Evolutionary conservation across 257 asterid genomes (phyloP).

Genomic region (Mitragyna speciosa): DNA sequence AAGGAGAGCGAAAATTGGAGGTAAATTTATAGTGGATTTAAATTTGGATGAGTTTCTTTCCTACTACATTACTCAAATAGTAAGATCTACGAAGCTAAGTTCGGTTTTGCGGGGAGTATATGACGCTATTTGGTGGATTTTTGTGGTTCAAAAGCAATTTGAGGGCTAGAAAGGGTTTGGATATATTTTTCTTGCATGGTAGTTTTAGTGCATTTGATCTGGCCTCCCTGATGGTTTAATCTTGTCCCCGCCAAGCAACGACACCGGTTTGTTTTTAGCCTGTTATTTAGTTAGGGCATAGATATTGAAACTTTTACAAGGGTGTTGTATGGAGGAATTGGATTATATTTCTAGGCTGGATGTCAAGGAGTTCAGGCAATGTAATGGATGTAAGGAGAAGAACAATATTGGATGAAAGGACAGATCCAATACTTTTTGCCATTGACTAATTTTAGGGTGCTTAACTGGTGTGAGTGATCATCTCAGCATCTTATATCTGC

Average conservation of each 20-base stretch:
- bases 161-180: not conserved
- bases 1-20: not conserved
- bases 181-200: no score
- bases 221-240: not conserved
- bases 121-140: not conserved
- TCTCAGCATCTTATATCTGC: not conserved
- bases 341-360: not conserved
- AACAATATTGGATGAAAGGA: not conserved
- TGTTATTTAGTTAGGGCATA: not conserved
- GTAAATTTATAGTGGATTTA: no score
- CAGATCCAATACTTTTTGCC: not conserved
- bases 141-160: not conserved
- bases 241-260: not conserved
- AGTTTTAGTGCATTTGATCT: not conserved
- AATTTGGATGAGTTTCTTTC: not conserved
- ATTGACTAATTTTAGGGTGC: not conserved
- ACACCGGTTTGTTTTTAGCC: no score
- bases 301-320: not conserved
- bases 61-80: no score
- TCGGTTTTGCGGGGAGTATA: not conserved
- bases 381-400: not conserved
- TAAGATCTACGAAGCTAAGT: slow-evolving; percentile 7
- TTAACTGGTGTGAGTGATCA: not conserved
- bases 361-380: not conserved
- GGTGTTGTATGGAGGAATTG: not conserved